Conservation (phyloP, 768 basidiomycete genomes). For the Tylopilus rubrobrunneus region DNA sequence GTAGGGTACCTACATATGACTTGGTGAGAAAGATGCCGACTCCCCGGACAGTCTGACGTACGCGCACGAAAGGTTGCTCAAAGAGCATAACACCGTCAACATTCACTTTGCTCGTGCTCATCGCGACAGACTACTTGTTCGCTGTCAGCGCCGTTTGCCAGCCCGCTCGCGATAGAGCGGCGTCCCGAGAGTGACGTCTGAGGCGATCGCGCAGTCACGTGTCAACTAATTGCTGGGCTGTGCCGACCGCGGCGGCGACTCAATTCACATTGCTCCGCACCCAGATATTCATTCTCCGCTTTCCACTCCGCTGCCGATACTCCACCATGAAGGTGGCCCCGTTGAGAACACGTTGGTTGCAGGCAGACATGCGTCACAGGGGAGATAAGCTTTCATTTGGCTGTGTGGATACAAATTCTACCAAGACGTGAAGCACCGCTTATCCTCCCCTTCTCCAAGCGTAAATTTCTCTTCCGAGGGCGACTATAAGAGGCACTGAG, state of each 20-base stretch:
- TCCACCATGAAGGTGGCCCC: too few relatives aligned
- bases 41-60: conserved; percentile 31
- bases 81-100: conserved; percentile 74
- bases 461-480: conserved; percentile 66
- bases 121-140: conserved; percentile 13
- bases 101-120: conserved; percentile 51
- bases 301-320: not conserved
- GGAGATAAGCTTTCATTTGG: conserved; percentile 8
- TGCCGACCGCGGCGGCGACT: not conserved
- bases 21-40: conserved; percentile 9
- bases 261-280: too few relatives aligned
- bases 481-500: conserved; percentile 75
- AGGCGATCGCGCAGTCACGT: conserved; percentile 26
- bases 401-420: conserved; percentile 6
- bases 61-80: conserved; percentile 79
- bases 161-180: not conserved
- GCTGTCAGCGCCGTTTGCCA: conserved; percentile 3
- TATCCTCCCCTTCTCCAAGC: conserved; percentile 45
- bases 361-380: conserved; percentile 9
- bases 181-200: not conserved
- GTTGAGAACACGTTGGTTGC: conserved; percentile 14
- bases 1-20: conserved; percentile 66
- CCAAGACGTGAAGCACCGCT: not conserved
- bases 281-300: too few relatives aligned
- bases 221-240: conserved; percentile 2